Evolutionary conservation across 2,329 filamentous ascomycete genomes (phyloP), one percentile per base, ranked within the genome.

Genomic region (Phialophora verrucosa): DNA sequence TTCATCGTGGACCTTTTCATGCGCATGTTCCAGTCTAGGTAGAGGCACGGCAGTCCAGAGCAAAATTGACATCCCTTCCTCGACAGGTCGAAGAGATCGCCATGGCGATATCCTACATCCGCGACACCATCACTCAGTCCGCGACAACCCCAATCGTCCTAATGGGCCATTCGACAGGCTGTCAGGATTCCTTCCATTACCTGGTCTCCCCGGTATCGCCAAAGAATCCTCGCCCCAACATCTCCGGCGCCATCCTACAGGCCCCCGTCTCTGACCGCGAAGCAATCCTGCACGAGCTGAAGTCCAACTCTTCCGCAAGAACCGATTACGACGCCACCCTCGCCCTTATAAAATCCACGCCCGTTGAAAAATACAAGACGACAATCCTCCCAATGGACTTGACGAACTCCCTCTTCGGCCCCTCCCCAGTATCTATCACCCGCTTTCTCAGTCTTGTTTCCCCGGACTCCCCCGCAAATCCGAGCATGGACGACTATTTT

Each of bases 401-500:
- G 63, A 73, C 67, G 2, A 76, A 62, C 25, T 53, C 69, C 17
- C 63, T 72, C 4, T 73, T 78, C 49, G 76, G 76, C 47, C 67
- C 73, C 1, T 78, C 79, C 0, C 83, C 85, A 0, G 77, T 89
- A 4, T 83, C 80, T n/a, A 86, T 88, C 7, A 79, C 80, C 54
- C 76, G 88, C 50, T 89, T 87, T 75, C 74, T 88, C 42, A 86
- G 85, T 55, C 78, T 91, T 6, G 80, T 83, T 0, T 82, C 79
- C 47, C 81, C 81, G 0, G 78, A 78, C 54, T 85, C 82, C 25
- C 85, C 85, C 0, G 79, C 82, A 55, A 77, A 81, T 59, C 82
- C 87, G 4, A 90, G 89, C 10, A 90, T 91, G 65, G 93, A 97
- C 75, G 93, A 97, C 75, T 92, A 91, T 74, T 97, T 96, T 79